phyloP scores from a whole-genome alignment of 192 early-diverging fungal species.

The Podila verticillata region DNA sequence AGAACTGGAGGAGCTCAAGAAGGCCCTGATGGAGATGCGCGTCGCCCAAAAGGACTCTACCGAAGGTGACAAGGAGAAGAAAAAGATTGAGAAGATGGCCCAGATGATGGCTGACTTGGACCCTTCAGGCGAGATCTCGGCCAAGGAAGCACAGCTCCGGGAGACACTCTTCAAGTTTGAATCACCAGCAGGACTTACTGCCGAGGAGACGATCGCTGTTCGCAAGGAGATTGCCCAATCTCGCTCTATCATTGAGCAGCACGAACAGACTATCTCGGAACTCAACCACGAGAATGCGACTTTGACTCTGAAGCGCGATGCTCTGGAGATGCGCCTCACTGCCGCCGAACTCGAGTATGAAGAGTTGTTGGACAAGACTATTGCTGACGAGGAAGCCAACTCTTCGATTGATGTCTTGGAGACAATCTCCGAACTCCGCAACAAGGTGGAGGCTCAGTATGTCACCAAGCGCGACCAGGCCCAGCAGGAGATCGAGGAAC shows the following conservation, averaged over 20 bases:
- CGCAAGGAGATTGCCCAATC: slow-evolving; percentile 78
- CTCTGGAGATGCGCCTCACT: slow-evolving; percentile 75
- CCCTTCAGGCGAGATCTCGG: slow-evolving; percentile 75
- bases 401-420: slow-evolving; percentile 65
- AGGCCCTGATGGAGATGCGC: slow-evolving; percentile 64
- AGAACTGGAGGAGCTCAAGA: slow-evolving; percentile 82
- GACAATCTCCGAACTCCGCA: slow-evolving; percentile 86
- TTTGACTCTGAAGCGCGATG: slow-evolving; percentile 67
- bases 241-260: slow-evolving; percentile 67
- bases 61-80: slow-evolving; percentile 80
- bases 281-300: slow-evolving; percentile 67
- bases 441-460: slow-evolving; percentile 88
- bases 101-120: slow-evolving; percentile 87
- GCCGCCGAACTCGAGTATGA: slow-evolving; percentile 84
- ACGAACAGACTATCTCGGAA: slow-evolving; percentile 70
- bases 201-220: slow-evolving; percentile 73
- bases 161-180: slow-evolving; percentile 75
- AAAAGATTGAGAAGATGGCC: slow-evolving; percentile 86
- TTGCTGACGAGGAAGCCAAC: slow-evolving; percentile 75
- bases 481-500: slow-evolving; percentile 78
- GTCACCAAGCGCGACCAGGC: slow-evolving; percentile 78
- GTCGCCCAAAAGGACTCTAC: slow-evolving; percentile 57
- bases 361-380: slow-evolving; percentile 77
- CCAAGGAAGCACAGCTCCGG: slow-evolving; percentile 80
- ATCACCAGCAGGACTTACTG: slow-evolving; percentile 64